Evolutionary conservation across 2,329 filamentous ascomycete genomes (phyloP).

Genomic region (Sarocladium brachiariae): DNA sequence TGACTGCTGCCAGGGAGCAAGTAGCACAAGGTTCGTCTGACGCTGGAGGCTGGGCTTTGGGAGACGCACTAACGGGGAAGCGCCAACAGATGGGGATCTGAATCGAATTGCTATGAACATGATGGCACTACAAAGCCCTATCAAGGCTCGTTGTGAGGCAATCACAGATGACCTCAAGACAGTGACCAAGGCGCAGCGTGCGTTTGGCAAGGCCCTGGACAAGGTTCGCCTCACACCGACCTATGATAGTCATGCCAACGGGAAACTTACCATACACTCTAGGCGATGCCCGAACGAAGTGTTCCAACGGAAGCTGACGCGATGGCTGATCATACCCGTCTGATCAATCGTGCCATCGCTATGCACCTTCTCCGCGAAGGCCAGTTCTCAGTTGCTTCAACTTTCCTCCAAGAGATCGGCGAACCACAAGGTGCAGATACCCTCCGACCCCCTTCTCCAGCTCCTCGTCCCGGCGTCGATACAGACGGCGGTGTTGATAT

Average conservation of each 20-base stretch:
- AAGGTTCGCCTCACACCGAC: constrained; percentile 48
- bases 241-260: neutral
- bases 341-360: constrained; percentile 88
- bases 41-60: too few relatives aligned
- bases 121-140: constrained; percentile 76
- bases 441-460: constrained; percentile 9
- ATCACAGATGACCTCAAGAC: constrained; percentile 78
- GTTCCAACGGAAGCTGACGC: constrained; percentile 76
- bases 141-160: constrained; percentile 73
- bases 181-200: constrained; percentile 73
- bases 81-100: constrained; percentile 24
- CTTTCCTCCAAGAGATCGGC: constrained; percentile 64
- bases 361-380: constrained; percentile 96
- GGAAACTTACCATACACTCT: constrained; percentile 14
- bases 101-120: constrained; percentile 66
- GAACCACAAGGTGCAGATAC: constrained; percentile 22
- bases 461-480: constrained; percentile 14
- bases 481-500: constrained; percentile 27
- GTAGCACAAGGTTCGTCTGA: constrained; percentile 58
- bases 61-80: neutral
- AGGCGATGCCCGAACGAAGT: constrained; percentile 43
- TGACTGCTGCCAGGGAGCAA: constrained; percentile 65
- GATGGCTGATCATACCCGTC: constrained; percentile 63
- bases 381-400: constrained; percentile 80
- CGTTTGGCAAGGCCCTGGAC: constrained; percentile 79